Evolutionary conservation across 768 basidiomycete genomes (phyloP).

Genomic region (Suillus occidentalis): DNA sequence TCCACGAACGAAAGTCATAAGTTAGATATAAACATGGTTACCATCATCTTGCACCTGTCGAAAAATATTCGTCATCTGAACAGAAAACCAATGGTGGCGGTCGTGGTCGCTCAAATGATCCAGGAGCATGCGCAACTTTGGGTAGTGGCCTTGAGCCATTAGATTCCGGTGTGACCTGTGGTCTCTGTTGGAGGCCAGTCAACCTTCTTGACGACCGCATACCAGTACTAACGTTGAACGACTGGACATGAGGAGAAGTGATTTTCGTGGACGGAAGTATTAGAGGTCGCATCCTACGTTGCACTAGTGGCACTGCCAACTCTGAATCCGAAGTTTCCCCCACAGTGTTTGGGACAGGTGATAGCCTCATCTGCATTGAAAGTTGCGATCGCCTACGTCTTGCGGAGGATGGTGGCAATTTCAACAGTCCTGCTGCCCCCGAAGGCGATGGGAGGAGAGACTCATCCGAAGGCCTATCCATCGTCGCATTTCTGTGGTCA

Average conservation of each 20-base stretch:
- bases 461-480: slow-evolving; percentile 10
- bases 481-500: slow-evolving; percentile 13
- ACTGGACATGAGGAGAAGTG: slow-evolving; percentile 17
- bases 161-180: slow-evolving; percentile 28
- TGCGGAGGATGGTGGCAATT: slow-evolving; percentile 4
- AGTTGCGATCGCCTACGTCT: slow-evolving; percentile 1
- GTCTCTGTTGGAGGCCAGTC: slow-evolving; percentile 22
- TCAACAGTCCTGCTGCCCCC: background rate
- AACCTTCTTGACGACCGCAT: slow-evolving; percentile 29
- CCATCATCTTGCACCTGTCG: slow-evolving; percentile 17
- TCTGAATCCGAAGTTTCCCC: slow-evolving; percentile 4
- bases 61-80: slow-evolving; percentile 14
- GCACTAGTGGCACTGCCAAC: background rate
- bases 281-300: slow-evolving; percentile 4
- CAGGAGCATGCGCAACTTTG: slow-evolving; percentile 19
- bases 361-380: background rate
- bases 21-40: background rate
- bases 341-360: background rate
- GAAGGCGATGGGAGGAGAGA: background rate
- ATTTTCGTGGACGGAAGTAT: slow-evolving; percentile 20
- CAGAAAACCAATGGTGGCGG: slow-evolving; percentile 39
- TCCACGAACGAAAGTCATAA: slow-evolving; percentile 9
- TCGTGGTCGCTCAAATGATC: slow-evolving; percentile 40
- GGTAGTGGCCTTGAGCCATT: slow-evolving; percentile 26
- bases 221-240: slow-evolving; percentile 1